Conservation (phyloP, 306 rosid species). For the Oemleria cerasiformis region DNA sequence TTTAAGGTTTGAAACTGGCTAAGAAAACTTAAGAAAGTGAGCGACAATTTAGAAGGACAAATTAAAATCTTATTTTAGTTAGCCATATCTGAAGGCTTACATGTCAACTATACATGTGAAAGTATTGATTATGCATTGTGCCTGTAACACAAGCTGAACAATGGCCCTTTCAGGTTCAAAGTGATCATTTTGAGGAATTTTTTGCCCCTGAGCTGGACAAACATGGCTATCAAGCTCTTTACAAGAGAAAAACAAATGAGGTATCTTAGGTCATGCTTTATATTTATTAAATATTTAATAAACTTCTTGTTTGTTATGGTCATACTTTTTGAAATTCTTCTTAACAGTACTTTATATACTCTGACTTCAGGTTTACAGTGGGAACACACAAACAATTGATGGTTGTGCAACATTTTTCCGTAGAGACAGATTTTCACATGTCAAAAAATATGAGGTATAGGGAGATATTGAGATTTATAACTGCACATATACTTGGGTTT, state of each 20-base stretch:
- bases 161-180: constrained; percentile 69
- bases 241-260: constrained; percentile 90
- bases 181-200: constrained; percentile 83
- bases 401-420: constrained; percentile 99
- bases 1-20: neutral
- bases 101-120: neutral
- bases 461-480: neutral
- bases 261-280: constrained; percentile 34
- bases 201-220: constrained; percentile 89
- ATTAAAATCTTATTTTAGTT: neutral
- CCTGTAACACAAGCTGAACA: neutral
- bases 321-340: neutral
- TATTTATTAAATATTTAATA: neutral
- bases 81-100: neutral
- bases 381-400: constrained; percentile 60
- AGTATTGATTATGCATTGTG: neutral
- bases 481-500: neutral
- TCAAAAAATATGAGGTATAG: constrained; percentile 91
- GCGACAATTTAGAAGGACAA: neutral
- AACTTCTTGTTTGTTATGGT: constrained; percentile 3
- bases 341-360: constrained; percentile 19
- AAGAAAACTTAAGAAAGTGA: neutral
- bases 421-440: constrained; percentile 89
- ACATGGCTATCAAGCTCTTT: constrained; percentile 86
- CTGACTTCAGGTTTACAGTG: constrained; percentile 55